These are phyloP conservation scores for Coleophoma cylindrospora DNA, from an alignment of 2,329 filamentous ascomycete species.

Conservation along the genomic window DNA sequence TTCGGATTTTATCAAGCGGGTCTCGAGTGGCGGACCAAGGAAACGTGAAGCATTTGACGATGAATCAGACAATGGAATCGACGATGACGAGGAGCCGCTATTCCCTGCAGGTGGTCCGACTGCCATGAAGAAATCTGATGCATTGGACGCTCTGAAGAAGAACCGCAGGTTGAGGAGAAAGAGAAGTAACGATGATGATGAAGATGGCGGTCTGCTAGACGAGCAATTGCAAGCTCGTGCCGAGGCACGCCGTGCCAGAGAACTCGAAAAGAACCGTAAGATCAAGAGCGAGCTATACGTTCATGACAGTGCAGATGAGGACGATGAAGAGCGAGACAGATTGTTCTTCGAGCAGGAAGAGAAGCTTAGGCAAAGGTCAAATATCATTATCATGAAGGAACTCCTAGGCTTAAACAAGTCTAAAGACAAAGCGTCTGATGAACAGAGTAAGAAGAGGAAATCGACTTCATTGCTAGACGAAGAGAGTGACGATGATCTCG, in stretches of 20 bases:
- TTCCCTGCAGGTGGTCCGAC: constrained; percentile 69
- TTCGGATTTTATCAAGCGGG: constrained; percentile 74
- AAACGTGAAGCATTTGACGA: constrained; percentile 64
- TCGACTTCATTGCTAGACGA: constrained; percentile 6
- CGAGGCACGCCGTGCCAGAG: constrained; percentile 58
- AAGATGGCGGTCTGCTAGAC: constrained; percentile 45
- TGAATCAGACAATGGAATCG: constrained; percentile 57
- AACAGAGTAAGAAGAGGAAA: constrained; percentile 10
- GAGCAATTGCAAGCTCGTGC: constrained; percentile 56
- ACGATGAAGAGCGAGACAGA: constrained; percentile 67
- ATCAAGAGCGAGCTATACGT: constrained; percentile 85
- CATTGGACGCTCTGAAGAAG: constrained; percentile 52
- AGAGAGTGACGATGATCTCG: constrained; percentile 24
- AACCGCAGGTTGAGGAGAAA: constrained; percentile 41
- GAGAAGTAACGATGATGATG: constrained; percentile 35
- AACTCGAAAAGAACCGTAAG: constrained; percentile 70
- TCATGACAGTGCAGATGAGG: constrained; percentile 81
- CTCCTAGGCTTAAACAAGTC: constrained; percentile 16
- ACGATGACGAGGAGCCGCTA: constrained; percentile 48
- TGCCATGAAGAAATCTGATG: constrained; percentile 44
- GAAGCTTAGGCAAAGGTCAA: constrained; percentile 49
- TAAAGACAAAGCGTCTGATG: constrained; percentile 5
- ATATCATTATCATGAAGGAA: constrained; percentile 22
- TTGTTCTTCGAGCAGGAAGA: constrained; percentile 78
- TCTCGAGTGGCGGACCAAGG: constrained; percentile 40